These are phyloP conservation scores for Pyrus hybrid DNA, from an alignment of 331 rosid species.

Conservation along the genomic window DNA sequence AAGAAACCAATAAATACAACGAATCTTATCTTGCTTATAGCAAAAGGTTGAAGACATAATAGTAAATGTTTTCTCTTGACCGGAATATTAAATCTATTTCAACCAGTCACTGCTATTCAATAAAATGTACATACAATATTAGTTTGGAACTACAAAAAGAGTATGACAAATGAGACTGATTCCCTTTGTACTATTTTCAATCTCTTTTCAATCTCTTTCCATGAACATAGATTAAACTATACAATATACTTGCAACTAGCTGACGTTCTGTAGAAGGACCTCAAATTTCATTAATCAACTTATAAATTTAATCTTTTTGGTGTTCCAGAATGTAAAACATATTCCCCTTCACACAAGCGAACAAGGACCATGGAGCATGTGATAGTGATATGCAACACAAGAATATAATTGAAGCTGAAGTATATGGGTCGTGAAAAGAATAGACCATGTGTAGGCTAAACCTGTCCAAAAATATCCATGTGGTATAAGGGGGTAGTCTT, in stretches of 20 bases:
- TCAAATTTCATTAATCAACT: not conserved
- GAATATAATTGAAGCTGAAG: not conserved
- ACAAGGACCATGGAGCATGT: not conserved
- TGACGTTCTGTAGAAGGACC: not conserved
- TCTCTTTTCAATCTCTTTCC: not conserved
- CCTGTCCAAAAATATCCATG: constrained; percentile 62
- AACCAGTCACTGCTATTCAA: not conserved
- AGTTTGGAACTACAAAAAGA: too few species aligned
- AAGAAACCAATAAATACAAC: not conserved
- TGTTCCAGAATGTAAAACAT: not conserved
- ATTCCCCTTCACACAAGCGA: not conserved
- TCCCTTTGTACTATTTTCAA: not conserved
- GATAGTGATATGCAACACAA: not conserved
- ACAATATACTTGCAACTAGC: not conserved
- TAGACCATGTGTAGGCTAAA: constrained; percentile 4
- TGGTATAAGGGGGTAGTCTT: constrained; percentile 57
- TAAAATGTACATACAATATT: not conserved
- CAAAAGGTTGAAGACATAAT: not conserved
- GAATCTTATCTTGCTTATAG: not conserved
- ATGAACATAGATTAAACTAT: not conserved
- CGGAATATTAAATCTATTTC: not conserved
- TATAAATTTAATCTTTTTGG: not conserved
- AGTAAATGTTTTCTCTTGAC: not conserved
- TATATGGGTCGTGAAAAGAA: not conserved
- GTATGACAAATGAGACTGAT: not conserved